Conservation (phyloP, 192 early-diverging fungal genomes). For the Backusella morwellensis region DNA sequence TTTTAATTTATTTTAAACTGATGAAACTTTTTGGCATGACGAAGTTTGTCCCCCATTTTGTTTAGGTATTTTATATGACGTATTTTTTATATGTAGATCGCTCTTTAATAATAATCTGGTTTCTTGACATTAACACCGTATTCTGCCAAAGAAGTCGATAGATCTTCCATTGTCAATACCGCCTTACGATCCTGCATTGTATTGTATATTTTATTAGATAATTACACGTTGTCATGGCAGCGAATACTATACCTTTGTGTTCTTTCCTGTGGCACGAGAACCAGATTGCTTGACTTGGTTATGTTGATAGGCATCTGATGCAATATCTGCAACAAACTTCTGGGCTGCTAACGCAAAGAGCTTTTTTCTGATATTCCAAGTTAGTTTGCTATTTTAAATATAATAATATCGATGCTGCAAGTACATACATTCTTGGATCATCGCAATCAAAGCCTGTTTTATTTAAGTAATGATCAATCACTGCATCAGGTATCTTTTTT, state of each 20-base stretch:
- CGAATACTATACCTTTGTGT: conserved; percentile 8
- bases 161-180: conserved; percentile 90
- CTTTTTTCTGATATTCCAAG: conserved; percentile 54
- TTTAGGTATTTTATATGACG: conserved; percentile 4
- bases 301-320: conserved; percentile 82
- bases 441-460: conserved; percentile 76
- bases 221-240: not conserved
- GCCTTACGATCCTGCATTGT: conserved; percentile 71
- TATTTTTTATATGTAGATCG: not conserved
- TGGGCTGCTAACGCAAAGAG: conserved; percentile 79
- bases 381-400: not conserved
- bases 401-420: too few relatives aligned
- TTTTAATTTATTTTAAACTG: not conserved
- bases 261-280: conserved; percentile 35
- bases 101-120: conserved; percentile 84
- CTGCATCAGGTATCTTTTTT: conserved; percentile 82
- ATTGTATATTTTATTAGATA: not conserved
- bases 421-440: conserved; percentile 61
- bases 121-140: conserved; percentile 96
- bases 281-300: conserved; percentile 72
- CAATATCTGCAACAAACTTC: conserved; percentile 86
- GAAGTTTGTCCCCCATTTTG: not conserved
- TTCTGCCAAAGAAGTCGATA: conserved; percentile 83
- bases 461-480: conserved; percentile 89
- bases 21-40: conserved; percentile 8